Percentiles rank a stretch among this genome's conserved stretches.
These are phyloP conservation scores for Quercus engelmannii DNA, from an alignment of 306 rosid species.

Conservation along the genomic window DNA sequence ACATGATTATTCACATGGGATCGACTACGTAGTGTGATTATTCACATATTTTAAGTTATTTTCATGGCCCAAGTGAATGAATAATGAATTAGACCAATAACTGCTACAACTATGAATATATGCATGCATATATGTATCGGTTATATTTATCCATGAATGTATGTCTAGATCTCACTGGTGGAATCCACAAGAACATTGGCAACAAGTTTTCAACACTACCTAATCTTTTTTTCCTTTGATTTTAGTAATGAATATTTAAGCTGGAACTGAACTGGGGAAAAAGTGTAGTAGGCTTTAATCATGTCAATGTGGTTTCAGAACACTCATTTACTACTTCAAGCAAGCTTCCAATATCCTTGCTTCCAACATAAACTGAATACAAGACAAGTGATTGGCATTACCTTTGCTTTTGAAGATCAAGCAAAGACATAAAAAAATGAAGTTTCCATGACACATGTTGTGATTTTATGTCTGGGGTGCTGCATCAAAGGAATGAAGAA, in stretches of 20 bases:
- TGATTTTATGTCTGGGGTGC: constrained; percentile 24
- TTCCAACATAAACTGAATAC: constrained; percentile 10
- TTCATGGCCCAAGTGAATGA: neutral
- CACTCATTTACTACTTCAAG: neutral
- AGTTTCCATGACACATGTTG: neutral
- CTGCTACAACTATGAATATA: neutral
- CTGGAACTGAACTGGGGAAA: neutral
- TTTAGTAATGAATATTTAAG: neutral
- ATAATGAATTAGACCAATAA: neutral
- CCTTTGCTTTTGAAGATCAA: constrained; percentile 2
- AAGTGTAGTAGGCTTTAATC: neutral
- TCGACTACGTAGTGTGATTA: neutral
- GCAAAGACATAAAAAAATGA: constrained; percentile 13
- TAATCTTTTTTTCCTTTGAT: neutral
- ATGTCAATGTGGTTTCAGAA: neutral
- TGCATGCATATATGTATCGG: neutral
- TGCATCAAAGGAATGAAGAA: constrained; percentile 53
- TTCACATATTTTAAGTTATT: neutral
- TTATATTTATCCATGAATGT: neutral
- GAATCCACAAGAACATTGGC: neutral
- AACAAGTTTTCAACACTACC: neutral
- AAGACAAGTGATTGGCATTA: constrained; percentile 3
- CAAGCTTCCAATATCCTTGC: constrained; percentile 6
- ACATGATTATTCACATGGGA: too few species aligned
- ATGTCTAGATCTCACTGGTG: neutral